Evolutionary conservation across 768 basidiomycete species (phyloP).

Genomic region (Suillus sp.): DNA sequence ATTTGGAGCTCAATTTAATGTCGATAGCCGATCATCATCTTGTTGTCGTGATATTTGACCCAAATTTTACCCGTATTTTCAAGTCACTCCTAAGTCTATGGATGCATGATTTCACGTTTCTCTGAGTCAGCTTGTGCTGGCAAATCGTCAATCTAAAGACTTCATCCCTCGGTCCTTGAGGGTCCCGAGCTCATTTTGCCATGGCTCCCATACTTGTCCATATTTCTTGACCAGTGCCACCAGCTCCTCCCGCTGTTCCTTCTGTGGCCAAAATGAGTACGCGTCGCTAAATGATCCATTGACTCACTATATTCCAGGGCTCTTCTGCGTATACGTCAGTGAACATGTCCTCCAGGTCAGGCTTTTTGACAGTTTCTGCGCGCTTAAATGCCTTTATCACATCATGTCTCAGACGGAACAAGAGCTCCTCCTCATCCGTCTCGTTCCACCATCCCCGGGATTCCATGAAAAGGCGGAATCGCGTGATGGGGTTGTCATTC

Average conservation of each 20-base stretch:
- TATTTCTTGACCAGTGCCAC: slow-evolving; percentile 80
- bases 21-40: background rate
- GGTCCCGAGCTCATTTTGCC: slow-evolving; percentile 75
- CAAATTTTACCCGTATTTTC: background rate
- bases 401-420: slow-evolving; percentile 64
- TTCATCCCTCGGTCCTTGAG: slow-evolving; percentile 75
- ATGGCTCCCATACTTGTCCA: slow-evolving; percentile 83
- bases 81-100: background rate
- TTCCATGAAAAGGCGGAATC: slow-evolving; percentile 86
- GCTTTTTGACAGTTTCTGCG: slow-evolving; percentile 69
- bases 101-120: background rate
- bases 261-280: slow-evolving; percentile 42
- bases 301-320: slow-evolving; percentile 81
- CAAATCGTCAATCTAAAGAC: slow-evolving; percentile 34
- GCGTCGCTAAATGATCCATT: slow-evolving; percentile 11
- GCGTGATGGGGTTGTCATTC: slow-evolving; percentile 84
- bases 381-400: slow-evolving; percentile 79
- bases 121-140: background rate
- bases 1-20: slow-evolving; percentile 3
- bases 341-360: slow-evolving; percentile 76
- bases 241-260: slow-evolving; percentile 83
- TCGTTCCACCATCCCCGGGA: slow-evolving; percentile 83
- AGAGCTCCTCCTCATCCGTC: slow-evolving; percentile 72
- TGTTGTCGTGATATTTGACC: background rate
- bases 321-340: slow-evolving; percentile 86